A percentile compares a stretch with the other conserved stretches of the same genome.
These are phyloP conservation scores for Aphanomyces stellatus DNA, from an alignment of 352 stramenopile species.

Conservation along the genomic window DNA sequence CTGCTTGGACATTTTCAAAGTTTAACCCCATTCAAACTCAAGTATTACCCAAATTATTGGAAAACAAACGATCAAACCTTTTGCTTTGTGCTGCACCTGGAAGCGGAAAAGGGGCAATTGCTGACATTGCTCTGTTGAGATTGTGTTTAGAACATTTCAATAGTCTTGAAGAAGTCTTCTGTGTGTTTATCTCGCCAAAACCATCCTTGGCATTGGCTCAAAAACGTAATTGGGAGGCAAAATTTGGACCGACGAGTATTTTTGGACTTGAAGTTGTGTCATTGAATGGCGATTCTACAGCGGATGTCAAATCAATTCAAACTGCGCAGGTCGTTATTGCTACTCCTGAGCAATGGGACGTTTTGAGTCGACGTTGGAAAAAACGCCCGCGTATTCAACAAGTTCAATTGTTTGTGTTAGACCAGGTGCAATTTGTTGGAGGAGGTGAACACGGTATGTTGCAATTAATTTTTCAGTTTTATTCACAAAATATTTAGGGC, in stretches of 20 bases:
- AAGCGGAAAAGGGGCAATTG: conserved; percentile 91
- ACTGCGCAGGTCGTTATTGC: conserved; percentile 90
- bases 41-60: conserved; percentile 91
- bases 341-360: conserved; percentile 93
- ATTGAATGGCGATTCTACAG: conserved; percentile 91
- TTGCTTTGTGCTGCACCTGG: conserved; percentile 93
- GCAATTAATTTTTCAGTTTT: neutral
- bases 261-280: conserved; percentile 82
- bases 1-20: conserved; percentile 73
- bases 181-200: conserved; percentile 94
- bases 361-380: conserved; percentile 94
- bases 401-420: conserved; percentile 92
- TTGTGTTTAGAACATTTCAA: conserved; percentile 59
- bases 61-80: conserved; percentile 89
- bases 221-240: conserved; percentile 75
- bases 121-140: conserved; percentile 95
- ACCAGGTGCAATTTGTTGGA: conserved; percentile 97
- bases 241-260: conserved; percentile 72
- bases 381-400: conserved; percentile 94
- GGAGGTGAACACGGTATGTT: conserved; percentile 49
- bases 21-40: conserved; percentile 99
- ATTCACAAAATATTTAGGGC: conserved; percentile 25
- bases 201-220: conserved; percentile 54
- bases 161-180: conserved; percentile 60
- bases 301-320: conserved; percentile 89